phyloP scores from a whole-genome alignment of 1,139 yeast genomes.

The Wickerhamiella pararugosa region DNA sequence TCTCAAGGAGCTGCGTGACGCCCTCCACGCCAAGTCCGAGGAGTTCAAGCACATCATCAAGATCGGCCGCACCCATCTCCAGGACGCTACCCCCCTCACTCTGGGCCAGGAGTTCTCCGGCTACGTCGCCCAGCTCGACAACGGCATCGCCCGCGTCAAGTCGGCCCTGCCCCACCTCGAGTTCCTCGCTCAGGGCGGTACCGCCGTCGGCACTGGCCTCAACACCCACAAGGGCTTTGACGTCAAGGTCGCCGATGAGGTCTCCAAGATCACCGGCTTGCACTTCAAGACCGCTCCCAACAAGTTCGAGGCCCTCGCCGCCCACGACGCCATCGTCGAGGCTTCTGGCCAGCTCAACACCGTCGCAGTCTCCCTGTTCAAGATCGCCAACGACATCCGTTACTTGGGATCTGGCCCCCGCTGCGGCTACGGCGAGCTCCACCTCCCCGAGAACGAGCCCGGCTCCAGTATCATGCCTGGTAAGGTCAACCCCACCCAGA shows the following conservation, averaged over 20 bases:
- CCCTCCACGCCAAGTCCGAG: conserved; percentile 58
- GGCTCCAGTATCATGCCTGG: conserved; percentile 99
- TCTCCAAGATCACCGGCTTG: conserved; percentile 70
- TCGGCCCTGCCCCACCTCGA: conserved; percentile 58
- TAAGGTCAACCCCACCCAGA: conserved; percentile 97
- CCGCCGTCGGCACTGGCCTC: conserved; percentile 97
- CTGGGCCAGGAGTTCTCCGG: conserved; percentile 97
- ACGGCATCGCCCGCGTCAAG: conserved; percentile 81
- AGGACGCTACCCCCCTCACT: conserved; percentile 96
- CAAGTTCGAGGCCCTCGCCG: conserved; percentile 97
- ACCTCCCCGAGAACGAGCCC: conserved; percentile 96
- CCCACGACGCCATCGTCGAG: conserved; percentile 96
- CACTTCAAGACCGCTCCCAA: conserved; percentile 91
- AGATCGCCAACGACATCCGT: conserved; percentile 95
- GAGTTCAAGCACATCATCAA: conserved; percentile 83
- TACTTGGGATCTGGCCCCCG: conserved; percentile 98
- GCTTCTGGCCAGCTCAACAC: conserved; percentile 96
- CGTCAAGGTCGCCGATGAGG: conserved; percentile 63
- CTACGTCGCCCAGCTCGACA: conserved; percentile 80
- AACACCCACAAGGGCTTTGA: conserved; percentile 89
- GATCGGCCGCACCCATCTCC: conserved; percentile 97
- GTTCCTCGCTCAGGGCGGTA: conserved; percentile 94
- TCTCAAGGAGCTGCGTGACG: conserved; percentile 57
- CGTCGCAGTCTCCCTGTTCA: conserved; percentile 80
- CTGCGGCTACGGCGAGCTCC: conserved; percentile 94